Base-by-base conservation (phyloP, 163 green algal genomes). In the Volvox carteri region DNA sequence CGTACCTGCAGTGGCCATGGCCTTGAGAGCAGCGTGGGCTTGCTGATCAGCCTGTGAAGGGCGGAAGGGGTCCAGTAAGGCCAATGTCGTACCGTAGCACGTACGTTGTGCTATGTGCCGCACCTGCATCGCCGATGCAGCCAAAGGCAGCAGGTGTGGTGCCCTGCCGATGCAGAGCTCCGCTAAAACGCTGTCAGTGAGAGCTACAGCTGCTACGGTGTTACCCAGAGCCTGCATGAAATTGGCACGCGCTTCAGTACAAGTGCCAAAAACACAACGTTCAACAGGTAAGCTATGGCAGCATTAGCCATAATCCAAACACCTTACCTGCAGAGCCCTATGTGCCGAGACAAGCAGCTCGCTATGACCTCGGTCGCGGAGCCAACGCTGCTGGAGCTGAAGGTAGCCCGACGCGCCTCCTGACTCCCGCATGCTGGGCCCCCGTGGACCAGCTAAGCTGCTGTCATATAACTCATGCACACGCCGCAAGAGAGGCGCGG, bases 361-460 rank as follows among this genome's bases (percentile, higher is more conserved):
- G 48, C 28, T 88, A 67, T 88, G 83, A 4, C 83, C 50, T 8
- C 83, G 67, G 23, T 88, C 83, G 2, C 83, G 48, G 23, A 88
- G 48, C 83, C 83, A 88, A 52, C 83, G 83, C 83, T 88, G 83
- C 67, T 88, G 83, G 37, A 88, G 83, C 83, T 81, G 67, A 25
- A 88, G 68, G 83, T 58, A 88, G 83, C 83, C 68, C 7, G 14
- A 39, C 1, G 68, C 44, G 1, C 83, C 83, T 14, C 83, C 83
- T 35, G 83, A 46, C n/a, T 58, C 83, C 2, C 83, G 67, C 35
- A 81, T 56, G 18, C 83, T 58, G 9, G 83, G 83, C 4, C 83
- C 83, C 5, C 68, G 35, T n/a, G 83, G 83, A 6, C 83, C 83
- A 2, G 83, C 83, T 14, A 74, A 23, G 25, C 68, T 60, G 35